Evolutionary conservation across 73 alveolate species (phyloP).

Genomic region (Effrenium voratum): DNA sequence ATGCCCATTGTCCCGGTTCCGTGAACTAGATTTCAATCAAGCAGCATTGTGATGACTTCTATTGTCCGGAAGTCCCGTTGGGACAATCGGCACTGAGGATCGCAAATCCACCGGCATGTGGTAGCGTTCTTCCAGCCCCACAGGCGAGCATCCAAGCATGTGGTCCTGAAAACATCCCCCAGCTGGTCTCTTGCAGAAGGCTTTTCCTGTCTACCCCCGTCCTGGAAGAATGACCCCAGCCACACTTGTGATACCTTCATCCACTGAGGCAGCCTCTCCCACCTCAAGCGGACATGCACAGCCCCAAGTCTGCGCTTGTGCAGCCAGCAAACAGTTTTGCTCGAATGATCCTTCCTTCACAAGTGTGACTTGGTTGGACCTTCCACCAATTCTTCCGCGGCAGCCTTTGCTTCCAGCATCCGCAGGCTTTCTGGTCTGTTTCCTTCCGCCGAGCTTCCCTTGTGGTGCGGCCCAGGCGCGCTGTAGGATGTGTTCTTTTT

Average conservation of each 20-base stretch:
- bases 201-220: not conserved
- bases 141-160: conserved; percentile 92
- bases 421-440: not conserved
- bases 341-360: too few species aligned
- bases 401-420: not conserved
- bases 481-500: too few species aligned
- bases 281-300: not conserved
- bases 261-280: conserved; percentile 90
- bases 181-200: not conserved
- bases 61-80: conserved; percentile 89
- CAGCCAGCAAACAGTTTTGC: too few species aligned
- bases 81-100: conserved; percentile 66
- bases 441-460: not conserved
- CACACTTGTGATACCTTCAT: conserved; percentile 89
- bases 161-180: conserved; percentile 27
- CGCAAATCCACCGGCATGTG: conserved; percentile 91
- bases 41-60: conserved; percentile 68
- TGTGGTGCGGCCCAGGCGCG: too few species aligned
- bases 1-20: too few species aligned
- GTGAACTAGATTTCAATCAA: not conserved
- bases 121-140: conserved; percentile 78
- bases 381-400: not conserved
- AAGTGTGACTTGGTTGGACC: not conserved
- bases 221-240: conserved; percentile 93
- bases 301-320: not conserved